phyloP scores from a whole-genome alignment of 305 asterid genomes.

The Stenogyne calaminthoides region DNA sequence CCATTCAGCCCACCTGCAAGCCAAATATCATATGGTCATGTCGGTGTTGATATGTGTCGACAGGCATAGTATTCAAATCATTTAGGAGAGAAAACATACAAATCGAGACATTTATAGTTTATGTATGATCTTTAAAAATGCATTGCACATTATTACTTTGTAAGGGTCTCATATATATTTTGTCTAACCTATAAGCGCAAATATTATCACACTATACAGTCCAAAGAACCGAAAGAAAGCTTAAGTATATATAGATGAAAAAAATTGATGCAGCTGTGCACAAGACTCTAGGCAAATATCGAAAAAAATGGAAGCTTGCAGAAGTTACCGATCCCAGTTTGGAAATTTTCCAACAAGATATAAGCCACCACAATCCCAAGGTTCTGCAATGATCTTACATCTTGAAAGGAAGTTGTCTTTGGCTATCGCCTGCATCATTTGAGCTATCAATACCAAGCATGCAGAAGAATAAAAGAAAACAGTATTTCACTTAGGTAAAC shows the following conservation, averaged over 20 bases:
- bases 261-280: slow-evolving; percentile 8
- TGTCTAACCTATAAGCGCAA: slow-evolving; percentile 25
- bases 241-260: neutral
- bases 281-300: slow-evolving; percentile 15
- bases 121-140: no score
- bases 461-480: neutral
- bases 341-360: slow-evolving; percentile 98
- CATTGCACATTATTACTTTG: neutral
- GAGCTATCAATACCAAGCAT: slow-evolving; percentile 24
- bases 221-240: neutral
- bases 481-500: neutral
- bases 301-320: neutral
- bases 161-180: slow-evolving; percentile 22
- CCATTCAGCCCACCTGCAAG: slow-evolving; percentile 99
- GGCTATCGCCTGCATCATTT: slow-evolving; percentile 78
- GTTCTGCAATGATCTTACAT: slow-evolving; percentile 92
- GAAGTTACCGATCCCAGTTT: slow-evolving; percentile 91
- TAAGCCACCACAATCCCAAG: slow-evolving; percentile 98
- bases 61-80: neutral
- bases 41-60: neutral
- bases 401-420: slow-evolving; percentile 82
- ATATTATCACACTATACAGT: neutral
- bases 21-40: slow-evolving; percentile 29
- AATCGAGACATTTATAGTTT: neutral
- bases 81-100: slow-evolving; percentile 18